Percentiles rank a stretch among this genome's conserved stretches.
Evolutionary conservation across 2,329 filamentous ascomycete species (phyloP).

Genomic region (Aspergillus oerlinghausenensis): DNA sequence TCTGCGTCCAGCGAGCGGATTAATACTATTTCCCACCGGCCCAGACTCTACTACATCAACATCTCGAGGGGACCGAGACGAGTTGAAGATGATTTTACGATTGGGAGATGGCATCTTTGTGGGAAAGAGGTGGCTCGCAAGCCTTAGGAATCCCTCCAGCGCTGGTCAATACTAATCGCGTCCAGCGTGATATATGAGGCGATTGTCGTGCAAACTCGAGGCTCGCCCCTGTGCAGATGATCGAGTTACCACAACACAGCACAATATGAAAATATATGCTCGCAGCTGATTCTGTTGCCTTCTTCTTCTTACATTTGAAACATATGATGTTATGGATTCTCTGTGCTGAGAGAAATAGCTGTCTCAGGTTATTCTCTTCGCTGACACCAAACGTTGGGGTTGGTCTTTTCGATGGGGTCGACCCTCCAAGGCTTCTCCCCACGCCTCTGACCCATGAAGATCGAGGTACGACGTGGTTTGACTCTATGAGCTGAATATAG

Average conservation of each 20-base stretch:
- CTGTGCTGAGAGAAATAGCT: background rate
- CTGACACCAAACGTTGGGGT: background rate
- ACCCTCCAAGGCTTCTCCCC: background rate
- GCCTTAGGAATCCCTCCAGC: background rate
- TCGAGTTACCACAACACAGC: background rate
- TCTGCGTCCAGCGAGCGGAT: constrained; percentile 38
- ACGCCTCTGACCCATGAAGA: background rate
- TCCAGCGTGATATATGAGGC: constrained; percentile 8
- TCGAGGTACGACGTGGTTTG: background rate
- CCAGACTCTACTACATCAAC: constrained; percentile 15
- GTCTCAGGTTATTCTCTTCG: background rate
- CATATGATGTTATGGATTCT: background rate
- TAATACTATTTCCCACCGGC: constrained; percentile 38
- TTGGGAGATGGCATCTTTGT: background rate
- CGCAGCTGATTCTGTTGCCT: background rate
- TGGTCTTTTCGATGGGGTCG: background rate
- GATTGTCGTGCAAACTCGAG: background rate
- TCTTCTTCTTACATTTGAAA: background rate
- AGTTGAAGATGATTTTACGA: background rate
- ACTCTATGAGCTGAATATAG: background rate
- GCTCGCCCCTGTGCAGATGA: background rate
- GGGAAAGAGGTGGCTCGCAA: background rate
- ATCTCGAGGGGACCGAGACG: background rate
- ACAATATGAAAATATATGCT: background rate
- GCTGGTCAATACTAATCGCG: constrained; percentile 1